Base-by-base conservation (phyloP, 1,284 basidiomycete species). In the Cutaneotrichosporon sp. region DNA sequence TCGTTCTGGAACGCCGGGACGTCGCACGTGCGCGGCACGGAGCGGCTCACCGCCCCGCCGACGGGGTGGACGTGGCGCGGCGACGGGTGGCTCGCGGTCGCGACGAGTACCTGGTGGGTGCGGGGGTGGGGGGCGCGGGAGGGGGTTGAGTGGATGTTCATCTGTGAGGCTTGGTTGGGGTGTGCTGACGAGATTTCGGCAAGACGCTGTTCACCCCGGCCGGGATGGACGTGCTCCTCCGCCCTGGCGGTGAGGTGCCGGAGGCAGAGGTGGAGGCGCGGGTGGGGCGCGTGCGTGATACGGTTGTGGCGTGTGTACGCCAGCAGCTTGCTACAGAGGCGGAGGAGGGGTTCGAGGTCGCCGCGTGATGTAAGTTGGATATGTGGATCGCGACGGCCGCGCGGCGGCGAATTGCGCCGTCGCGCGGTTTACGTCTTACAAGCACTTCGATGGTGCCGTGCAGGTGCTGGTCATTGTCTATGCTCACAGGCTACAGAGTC, bases 181-280 rank as follows among this genome's bases (percentile, higher is more conserved):
- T 43, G 13, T 5, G 36, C 52, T 52, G 31, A 60, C 14, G 9
- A 79, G 78, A 79, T 71, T 85, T 85, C 70, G 81, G 81, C 51
- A 81, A 81, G 71, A 84, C 84, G 24, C 69, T 84, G 36, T 84
- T 85, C 74, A 84, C 84, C 3, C 83, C 83, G 9, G 79, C 80
- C 22, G 84, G 84, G 2, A 70, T 84, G 34, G 84, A 85, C 66
- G 75, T 85, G 38, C 46, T 47, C 13, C 27, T 57, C 6, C 45
- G 55, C 33, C 47, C 24, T 11, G 22, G 7, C 2, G 42, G 1
- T 8, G n/a, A 45, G 42, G n/a, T 20, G n/a, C 11, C 10, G 34
- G 36, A 16, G 36, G 36, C 13, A 2, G 36, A 13, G 18, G 36
- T 16, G 36, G 1, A 2, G 36, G 18, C 38, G 38, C 16, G 38